phyloP scores from a whole-genome alignment of 2,329 filamentous ascomycete species.

The Phaeomoniella chlamydospora region DNA sequence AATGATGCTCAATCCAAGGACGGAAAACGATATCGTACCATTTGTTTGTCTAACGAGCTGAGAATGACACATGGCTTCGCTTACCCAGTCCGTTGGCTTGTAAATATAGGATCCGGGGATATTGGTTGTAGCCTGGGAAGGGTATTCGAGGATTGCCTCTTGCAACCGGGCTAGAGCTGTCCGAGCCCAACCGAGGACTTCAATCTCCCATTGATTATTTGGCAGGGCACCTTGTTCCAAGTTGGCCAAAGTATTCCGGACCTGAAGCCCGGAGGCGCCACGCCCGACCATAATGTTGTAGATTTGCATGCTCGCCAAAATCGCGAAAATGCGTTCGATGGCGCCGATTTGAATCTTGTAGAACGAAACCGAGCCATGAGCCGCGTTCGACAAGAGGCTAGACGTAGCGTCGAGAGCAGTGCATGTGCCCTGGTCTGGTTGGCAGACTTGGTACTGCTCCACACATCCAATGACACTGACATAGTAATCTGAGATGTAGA shows the following conservation, averaged over 20 bases:
- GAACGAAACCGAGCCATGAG: conserved; percentile 1
- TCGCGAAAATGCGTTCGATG: conserved; percentile 1
- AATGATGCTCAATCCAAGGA: conserved; percentile 11
- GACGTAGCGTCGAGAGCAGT: conserved; percentile 9
- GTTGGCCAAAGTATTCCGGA: conserved; percentile 2
- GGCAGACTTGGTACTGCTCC: conserved; percentile 20
- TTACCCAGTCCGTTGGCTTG: background rate
- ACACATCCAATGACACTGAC: conserved; percentile 15
- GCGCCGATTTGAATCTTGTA: conserved; percentile 4
- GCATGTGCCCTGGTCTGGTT: conserved; percentile 12
- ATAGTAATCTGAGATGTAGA: conserved; percentile 11
- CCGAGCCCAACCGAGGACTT: conserved; percentile 16
- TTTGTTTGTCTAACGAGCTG: conserved; percentile 7
- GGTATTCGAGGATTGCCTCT: conserved; percentile 5
- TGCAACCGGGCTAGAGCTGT: conserved; percentile 16
- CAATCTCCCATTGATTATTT: conserved; percentile 19
- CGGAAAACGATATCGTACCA: conserved; percentile 10
- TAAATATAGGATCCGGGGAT: conserved; percentile 3
- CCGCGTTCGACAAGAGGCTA: conserved; percentile 3
- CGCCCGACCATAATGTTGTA: conserved; percentile 4
- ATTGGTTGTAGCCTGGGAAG: conserved; percentile 4
- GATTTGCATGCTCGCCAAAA: conserved; percentile 2
- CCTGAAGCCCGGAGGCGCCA: conserved; percentile 1
- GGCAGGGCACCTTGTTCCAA: conserved; percentile 11
- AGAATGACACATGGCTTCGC: conserved; percentile 7